Evolutionary conservation across 2,329 filamentous ascomycete species (phyloP), one percentile per base, ranked within the genome.

Genomic region (Rasamsonia emersonii): DNA sequence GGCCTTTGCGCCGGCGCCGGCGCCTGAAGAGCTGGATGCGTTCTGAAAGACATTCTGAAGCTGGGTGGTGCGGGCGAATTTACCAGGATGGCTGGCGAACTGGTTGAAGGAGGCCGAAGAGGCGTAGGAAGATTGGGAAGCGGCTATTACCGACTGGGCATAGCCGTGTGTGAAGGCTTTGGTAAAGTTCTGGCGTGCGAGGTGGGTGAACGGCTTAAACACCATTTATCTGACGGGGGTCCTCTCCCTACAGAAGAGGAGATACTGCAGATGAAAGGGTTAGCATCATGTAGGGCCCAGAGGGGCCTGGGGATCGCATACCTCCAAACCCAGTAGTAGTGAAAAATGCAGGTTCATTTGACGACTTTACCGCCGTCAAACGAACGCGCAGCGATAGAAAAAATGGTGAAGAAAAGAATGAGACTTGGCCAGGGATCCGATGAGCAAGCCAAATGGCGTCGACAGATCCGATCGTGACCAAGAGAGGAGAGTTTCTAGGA

Each of bases 91-190:
- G 37, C 59, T 63, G 37, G 65, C 59, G 50, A 77, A 65, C 24
- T 70, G 63, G 41, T 68, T 70, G 37, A 76, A 60, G 25, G 66
- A 63, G 35, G 70, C 71, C 46, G 71, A 70, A 24, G 86, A 57
- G 67, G 78, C 72, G 79, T 86, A 74, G 71, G 76, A 73, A 68
- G 82, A 79, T 73, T 94, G 86, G 44, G 86, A 86, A 52, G 86
- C 89, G 55, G 91, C 91, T 66, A 98, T 86, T 65, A 96, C 82
- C 43, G 88, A 94, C 62, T 96, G 89, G 51, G 88, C 88, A 75
- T 95, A 96, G 66, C 89, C 89, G 76, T 96, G 86, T 61, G 86
- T 89, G 62, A 96, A 82, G 55, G 88, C 86, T 71, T 96, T 96
- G 58, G 85, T 80, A 67, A 95, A 82, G 81, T 85, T 88, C 75